Conservation (phyloP, 345 rosid genomes). For the Raphanus sativus region DNA sequence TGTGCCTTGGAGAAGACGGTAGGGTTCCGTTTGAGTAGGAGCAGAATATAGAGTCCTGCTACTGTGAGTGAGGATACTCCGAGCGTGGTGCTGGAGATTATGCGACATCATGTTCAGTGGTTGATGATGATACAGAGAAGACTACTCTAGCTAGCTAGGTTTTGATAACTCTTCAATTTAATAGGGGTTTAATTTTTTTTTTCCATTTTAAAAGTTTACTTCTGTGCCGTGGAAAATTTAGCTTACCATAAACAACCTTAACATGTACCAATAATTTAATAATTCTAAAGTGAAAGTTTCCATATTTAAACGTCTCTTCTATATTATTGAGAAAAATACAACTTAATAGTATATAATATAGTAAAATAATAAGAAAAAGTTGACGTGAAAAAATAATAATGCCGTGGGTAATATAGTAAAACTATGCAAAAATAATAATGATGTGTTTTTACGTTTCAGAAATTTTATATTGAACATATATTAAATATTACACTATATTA, state of each 20-base stretch:
- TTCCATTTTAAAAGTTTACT: background rate
- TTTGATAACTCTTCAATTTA: background rate
- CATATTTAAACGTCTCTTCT: background rate
- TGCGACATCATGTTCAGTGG: background rate
- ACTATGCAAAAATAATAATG: too few species aligned
- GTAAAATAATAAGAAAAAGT: too few species aligned
- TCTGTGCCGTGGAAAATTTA: background rate
- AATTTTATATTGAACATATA: too few species aligned
- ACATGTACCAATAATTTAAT: background rate
- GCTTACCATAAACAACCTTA: background rate
- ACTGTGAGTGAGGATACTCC: background rate
- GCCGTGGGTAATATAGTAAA: too few species aligned
- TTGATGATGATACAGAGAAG: background rate
- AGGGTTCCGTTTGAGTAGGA: slow-evolving; percentile 4
- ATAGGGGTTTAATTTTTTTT: background rate
- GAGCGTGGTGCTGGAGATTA: background rate
- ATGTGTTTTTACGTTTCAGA: too few species aligned
- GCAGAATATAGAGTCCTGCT: background rate
- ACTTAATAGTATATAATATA: too few species aligned
- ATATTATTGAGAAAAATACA: background rate
- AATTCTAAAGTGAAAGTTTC: background rate
- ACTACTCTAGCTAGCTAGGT: background rate
- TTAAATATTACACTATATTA: too few species aligned
- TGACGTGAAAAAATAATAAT: too few species aligned
- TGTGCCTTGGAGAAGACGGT: background rate